Base-by-base conservation (phyloP, 1,284 basidiomycete genomes). In the Tilletia horrida region DNA sequence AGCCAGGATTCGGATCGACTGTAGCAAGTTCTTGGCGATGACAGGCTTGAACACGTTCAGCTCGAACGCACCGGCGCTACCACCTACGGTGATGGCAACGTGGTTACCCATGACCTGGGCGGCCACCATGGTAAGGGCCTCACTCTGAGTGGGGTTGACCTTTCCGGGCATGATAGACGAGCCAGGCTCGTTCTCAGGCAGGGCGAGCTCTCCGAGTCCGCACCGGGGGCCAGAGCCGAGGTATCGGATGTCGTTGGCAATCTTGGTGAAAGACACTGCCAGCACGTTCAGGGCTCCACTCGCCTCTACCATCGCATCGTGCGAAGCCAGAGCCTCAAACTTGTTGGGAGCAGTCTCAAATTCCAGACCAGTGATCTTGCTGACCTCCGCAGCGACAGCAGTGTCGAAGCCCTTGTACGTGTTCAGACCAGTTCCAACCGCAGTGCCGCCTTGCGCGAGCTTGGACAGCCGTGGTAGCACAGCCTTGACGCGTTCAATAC, bases 131-230 rank as follows among this genome's bases (percentile, higher is more conserved):
- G 96, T 98, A 70, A 83, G 72, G 13, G 96, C 96, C 85, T 99
- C 96, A 78, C 96, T 98, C 83, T 99, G 96, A 3, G 96, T 99
- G 18, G 96, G 96, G 85, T 99, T 99, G 69, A 99, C 96, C 85
- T 99, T 98, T 72, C 96, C 96, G 23, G 96, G 96, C 96, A 99
- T 99, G 85, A 99, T 98, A 71, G 93, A 96, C 80, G 92, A 96
- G 69, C 96, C 96, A 55, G 96, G 96, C 84, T 99, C 96, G 83
- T 99, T 99, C 85, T 98, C 96, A 23, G 96, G 96, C 68, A 98
- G 85, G 77, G 87, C 88, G 63, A 99, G 85, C 84, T 99, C 96
- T 43, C 96, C 96, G 61, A 98, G 87, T 71, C 96, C 96, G 81
- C 96, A 99, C 65, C 96, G 90, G 71, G 96, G 96, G 67, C 96